A percentile compares a stretch with the other conserved stretches of the same genome.
These are phyloP conservation scores for Sisymbrium irio DNA, from an alignment of 345 rosid genomes.

Conservation along the genomic window DNA sequence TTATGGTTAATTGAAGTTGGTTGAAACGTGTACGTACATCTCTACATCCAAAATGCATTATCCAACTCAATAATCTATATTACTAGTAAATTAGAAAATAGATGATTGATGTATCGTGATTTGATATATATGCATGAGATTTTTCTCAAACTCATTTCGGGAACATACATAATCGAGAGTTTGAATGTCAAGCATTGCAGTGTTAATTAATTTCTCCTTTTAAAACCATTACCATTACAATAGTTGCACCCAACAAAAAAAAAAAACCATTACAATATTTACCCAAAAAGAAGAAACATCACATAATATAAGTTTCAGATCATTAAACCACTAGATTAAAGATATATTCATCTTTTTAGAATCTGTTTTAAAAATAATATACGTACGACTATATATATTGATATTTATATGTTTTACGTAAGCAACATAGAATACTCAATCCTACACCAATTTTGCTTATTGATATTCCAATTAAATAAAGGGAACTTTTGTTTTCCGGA, in stretches of 20 bases:
- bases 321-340: not conserved
- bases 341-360: not conserved
- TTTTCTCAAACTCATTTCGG: not conserved
- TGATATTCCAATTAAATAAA: conserved; percentile 20
- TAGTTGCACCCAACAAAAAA: not conserved
- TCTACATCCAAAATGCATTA: not conserved
- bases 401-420: not conserved
- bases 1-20: not conserved
- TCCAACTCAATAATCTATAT: not conserved
- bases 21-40: not conserved
- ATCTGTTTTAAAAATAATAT: not conserved
- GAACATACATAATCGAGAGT: not conserved
- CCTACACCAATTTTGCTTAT: conserved; percentile 11
- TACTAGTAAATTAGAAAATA: not conserved
- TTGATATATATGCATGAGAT: not conserved
- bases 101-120: not conserved
- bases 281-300: not conserved
- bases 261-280: not conserved
- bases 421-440: conserved; percentile 25
- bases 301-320: not conserved
- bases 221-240: not conserved
- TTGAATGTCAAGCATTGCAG: not conserved
- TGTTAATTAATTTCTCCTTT: not conserved
- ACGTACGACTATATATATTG: not conserved
- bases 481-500: conserved; percentile 35